Evolutionary conservation across 2,329 filamentous ascomycete species (phyloP), one percentile per base, ranked within the genome.

Genomic region (Colletotrichum abscissum): DNA sequence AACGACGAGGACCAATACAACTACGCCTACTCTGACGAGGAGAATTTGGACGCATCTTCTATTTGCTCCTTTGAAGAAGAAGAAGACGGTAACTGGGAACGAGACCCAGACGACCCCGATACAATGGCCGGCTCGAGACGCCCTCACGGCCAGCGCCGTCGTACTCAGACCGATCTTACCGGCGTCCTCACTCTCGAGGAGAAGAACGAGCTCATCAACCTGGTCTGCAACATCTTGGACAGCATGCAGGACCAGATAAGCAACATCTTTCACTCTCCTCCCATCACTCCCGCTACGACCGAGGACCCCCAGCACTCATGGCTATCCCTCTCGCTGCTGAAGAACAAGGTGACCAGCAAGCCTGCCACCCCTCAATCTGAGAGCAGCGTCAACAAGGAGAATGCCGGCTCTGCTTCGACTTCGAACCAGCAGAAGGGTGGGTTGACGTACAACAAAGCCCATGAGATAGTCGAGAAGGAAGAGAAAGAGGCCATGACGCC

Each of bases 181-280:
- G 83, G 83, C 30, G 78, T 88, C 64, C 79, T 91, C 49, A 87
- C 81, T 24, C 58, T 80, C 5, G 81, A 84, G 2, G 88, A 91
- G 77, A 87, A 84, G 76, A 82, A 83, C 38, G 89, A 91, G 70
- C 80, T 92, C 54, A 81, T 83, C n/a, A 82, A 84, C 4, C 83
- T 92, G 14, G 80, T 90, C 70, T 83, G 79, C 30, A 84, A 85
- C 58, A 88, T 91, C 74, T 88, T 87, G 46, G 89, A 91, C 62
- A 84, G 84, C 49, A 89, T 92, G 83, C 84, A 87, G 69, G 85
- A 84, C 64, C 85, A 89, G 54, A 83, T 91, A 71, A 83, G 79
- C 74, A 84, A 85, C 64, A 84, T 85, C 71, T 91, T 92, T 75
- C 88, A 90, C 75, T 84, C 82, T 6, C 82, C 86, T 26, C 80